These are phyloP conservation scores for Gossypium arboreum DNA, from an alignment of 345 rosid genomes.

Conservation along the genomic window DNA sequence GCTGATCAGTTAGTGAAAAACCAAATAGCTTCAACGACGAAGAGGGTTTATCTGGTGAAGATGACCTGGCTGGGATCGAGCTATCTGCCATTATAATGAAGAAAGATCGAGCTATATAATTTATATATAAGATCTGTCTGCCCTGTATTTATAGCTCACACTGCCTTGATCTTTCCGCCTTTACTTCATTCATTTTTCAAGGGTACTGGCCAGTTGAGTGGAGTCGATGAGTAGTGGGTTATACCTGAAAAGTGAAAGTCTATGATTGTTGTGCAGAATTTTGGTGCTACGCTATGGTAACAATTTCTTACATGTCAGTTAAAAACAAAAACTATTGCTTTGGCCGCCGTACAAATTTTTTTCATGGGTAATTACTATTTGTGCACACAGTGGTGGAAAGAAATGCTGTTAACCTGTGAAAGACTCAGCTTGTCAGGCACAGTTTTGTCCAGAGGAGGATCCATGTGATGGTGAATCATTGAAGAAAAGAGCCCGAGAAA, in stretches of 20 bases:
- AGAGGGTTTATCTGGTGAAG: conserved; percentile 16
- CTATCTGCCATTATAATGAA: conserved; percentile 19
- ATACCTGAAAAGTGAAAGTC: not conserved
- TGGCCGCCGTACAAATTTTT: not conserved
- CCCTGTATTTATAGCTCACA: conserved; percentile 12
- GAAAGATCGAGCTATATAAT: not conserved
- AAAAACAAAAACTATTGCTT: not conserved
- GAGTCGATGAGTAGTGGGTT: conserved; percentile 1
- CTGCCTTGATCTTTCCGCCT: not conserved
- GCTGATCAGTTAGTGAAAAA: conserved; percentile 26
- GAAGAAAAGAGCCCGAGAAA: conserved; percentile 21
- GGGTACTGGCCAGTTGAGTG: not conserved
- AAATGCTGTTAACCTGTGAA: not conserved
- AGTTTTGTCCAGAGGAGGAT: conserved; percentile 2
- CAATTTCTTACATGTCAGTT: conserved; percentile 1
- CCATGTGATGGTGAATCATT: conserved; percentile 15
- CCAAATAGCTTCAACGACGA: conserved; percentile 41
- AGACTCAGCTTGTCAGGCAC: not conserved
- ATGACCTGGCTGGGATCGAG: conserved; percentile 18
- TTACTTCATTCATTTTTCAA: not conserved
- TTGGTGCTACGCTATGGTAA: not conserved
- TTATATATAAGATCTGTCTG: not conserved
- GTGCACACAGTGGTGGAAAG: not conserved
- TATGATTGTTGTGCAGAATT: not conserved
- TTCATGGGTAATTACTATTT: not conserved